Evolutionary conservation across 2,329 filamentous ascomycete genomes (phyloP), one percentile per base, ranked within the genome.

Genomic region (Botrytis pseudocinerea): DNA sequence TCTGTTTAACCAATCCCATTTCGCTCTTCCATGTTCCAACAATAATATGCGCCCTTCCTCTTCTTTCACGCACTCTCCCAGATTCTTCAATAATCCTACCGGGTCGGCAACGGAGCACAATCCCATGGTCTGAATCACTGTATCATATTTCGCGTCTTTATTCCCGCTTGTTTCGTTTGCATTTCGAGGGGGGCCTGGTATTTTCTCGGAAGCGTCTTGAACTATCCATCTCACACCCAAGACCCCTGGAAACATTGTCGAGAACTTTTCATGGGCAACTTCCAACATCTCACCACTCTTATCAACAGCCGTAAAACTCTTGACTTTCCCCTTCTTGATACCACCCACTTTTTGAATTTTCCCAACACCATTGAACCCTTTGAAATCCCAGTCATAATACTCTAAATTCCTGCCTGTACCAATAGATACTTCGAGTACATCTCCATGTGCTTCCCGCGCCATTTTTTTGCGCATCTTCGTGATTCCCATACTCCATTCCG

Each of bases 101-200:
- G 89, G 89, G 78, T 90, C 85, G 7, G 83, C 83, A 4, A 90
- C 89, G 77, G 87, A 89, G 81, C 89, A 91, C 40, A 91, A 84
- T 7, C 89, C 89, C 81, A 91, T 91, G 0, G 88, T 90, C 78
- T 91, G 89, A 44, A 91, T 79, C 54, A 91, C 82, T 2, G 88
- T 90, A 81, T 91, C 89, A 82, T 91, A 91, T 72, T 80, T 80
- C 40, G 68, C 68, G 1, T 68, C 72, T 4, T 74, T 71, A 46
- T 74, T 78, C 14, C 77, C 76, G 70, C 76, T 76, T 20, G 71
- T 76, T 69, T 79, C 78, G 70, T 77, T 75, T 4, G 75, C 70
- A 68, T 74, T 78, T 25, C 40, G 76, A 3, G 78, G 78, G 9
- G 78, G 75, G 35, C 74, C 74, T 57, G 80, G 79, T 66, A 79